Evolutionary conservation across 2,329 filamentous ascomycete genomes (phyloP).

Genomic region (Ramularia endophylla): DNA sequence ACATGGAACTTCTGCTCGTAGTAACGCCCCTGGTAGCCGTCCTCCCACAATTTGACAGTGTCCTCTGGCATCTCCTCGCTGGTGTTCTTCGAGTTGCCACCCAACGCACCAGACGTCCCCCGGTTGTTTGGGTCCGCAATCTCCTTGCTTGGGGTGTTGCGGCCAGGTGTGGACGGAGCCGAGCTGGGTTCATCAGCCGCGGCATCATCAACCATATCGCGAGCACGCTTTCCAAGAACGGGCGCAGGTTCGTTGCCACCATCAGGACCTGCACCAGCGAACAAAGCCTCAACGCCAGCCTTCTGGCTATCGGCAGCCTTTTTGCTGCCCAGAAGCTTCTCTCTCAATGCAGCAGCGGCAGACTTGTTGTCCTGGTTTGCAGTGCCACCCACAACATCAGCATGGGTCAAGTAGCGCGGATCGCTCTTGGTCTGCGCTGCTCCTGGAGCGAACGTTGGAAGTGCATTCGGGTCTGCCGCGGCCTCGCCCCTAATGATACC

Average conservation of each 20-base stretch:
- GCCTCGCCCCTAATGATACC: constrained; percentile 28
- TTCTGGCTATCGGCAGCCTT: constrained; percentile 27
- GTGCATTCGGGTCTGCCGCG: constrained; percentile 34
- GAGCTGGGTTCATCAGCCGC: constrained; percentile 31
- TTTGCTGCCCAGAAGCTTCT: constrained; percentile 57
- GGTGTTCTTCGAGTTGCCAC: constrained; percentile 42
- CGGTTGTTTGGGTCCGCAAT: constrained; percentile 24
- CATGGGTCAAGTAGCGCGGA: constrained; percentile 66
- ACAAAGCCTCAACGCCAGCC: constrained; percentile 26
- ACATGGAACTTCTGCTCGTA: constrained; percentile 96
- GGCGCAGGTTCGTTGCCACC: constrained; percentile 41
- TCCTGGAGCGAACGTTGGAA: constrained; percentile 55
- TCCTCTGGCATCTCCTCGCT: constrained; percentile 64
- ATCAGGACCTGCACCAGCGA: constrained; percentile 25
- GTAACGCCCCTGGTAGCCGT: constrained; percentile 90
- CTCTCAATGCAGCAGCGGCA: constrained; percentile 81
- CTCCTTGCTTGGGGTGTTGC: constrained; percentile 47
- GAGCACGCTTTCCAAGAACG: constrained; percentile 69
- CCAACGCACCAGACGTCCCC: constrained; percentile 28
- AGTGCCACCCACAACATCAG: constrained; percentile 65
- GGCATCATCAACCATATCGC: constrained; percentile 59
- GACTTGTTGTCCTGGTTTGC: constrained; percentile 83
- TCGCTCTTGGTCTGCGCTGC: constrained; percentile 48
- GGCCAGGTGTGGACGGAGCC: constrained; percentile 47
- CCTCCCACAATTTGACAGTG: constrained; percentile 86